Evolutionary conservation across 176 grass and related monocot species (phyloP), one percentile per base, ranked within the genome.

Genomic region (Oryza rufipogon): DNA sequence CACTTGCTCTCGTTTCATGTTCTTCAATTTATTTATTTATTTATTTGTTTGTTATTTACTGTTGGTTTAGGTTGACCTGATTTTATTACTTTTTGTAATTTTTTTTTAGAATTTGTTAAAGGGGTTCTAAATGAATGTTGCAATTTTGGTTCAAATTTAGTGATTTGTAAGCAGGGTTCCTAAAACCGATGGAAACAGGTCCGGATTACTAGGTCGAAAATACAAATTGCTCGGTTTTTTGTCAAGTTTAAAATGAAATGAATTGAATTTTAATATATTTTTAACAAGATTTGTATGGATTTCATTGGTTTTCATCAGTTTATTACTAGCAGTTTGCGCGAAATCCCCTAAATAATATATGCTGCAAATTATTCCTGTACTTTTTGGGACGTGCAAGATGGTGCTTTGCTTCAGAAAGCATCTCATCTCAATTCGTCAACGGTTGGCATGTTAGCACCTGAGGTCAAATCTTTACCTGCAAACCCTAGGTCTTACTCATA

Each of bases 361-460:
- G 45, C 64, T 76, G 73, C 47, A 44, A 20, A 56, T 58, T 75
- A 19, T 22, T 11, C 58, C 0, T 63, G 58, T 63, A 2, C n/a
- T 64, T 47, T 25, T 39, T 8, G 20, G 68, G 28, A 33, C 26
- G 13, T 22, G 45, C n/a, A 61, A 68, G 47, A 22, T 38, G 30
- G 61, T 9, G 4, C 26, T 38, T 38, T 7, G 26, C 4, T 17
- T 9, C 0, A 1, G 11, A 22, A 49, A 28, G 4, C 34, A 46
- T 79, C 39, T 17, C 34, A 46, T 79, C 39, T 19, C 15, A 9
- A 49, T 4, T 11, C 15, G 63, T 84, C 73, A 76, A 56, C 38
- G n/a, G n/a, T 32, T 20, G 70, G 71, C 81, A 83, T 64, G 45
- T 63, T 61, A 84, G 69, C 19, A 45, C 68, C 67, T n/a, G 68